phyloP scores from a whole-genome alignment of 805 yeast genomes.

The Saturnispora hagleri region DNA sequence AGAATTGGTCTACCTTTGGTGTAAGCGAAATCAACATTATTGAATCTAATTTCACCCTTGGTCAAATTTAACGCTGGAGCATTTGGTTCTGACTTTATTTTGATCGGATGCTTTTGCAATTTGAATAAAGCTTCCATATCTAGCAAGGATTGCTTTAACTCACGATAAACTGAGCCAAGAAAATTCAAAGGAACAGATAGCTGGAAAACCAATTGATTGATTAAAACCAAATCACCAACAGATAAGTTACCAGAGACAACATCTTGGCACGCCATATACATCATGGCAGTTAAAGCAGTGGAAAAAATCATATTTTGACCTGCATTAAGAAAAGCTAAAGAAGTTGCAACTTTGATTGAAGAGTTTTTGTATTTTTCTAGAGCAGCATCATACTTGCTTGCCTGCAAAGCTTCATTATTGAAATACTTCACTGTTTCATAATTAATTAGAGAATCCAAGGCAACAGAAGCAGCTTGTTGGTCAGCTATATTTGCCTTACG shows the following conservation, averaged over 20 bases:
- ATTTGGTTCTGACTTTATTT: constrained; percentile 49
- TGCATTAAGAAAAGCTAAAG: constrained; percentile 66
- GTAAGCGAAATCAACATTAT: constrained; percentile 88
- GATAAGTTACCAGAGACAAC: constrained; percentile 75
- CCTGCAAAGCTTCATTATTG: constrained; percentile 79
- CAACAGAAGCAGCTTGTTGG: constrained; percentile 90
- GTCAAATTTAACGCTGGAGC: constrained; percentile 53
- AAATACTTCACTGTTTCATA: constrained; percentile 92
- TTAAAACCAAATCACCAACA: constrained; percentile 91
- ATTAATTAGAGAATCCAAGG: constrained; percentile 87
- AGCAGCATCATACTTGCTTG: constrained; percentile 68
- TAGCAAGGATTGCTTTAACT: constrained; percentile 80
- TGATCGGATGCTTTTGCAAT: constrained; percentile 65
- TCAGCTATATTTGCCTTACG: constrained; percentile 88
- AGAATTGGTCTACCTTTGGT: constrained; percentile 83
- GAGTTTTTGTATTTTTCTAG: constrained; percentile 65
- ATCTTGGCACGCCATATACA: constrained; percentile 96
- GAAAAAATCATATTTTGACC: constrained; percentile 81
- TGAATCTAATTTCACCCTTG: constrained; percentile 67
- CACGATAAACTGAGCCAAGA: constrained; percentile 91
- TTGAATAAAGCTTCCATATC: constrained; percentile 95
- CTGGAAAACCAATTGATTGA: constrained; percentile 94
- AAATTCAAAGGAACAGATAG: constrained; percentile 90
- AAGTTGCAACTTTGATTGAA: constrained; percentile 74
- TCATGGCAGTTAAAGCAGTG: constrained; percentile 87